Conservation (phyloP, 768 basidiomycete species). For the Lyophyllum decastes region DNA sequence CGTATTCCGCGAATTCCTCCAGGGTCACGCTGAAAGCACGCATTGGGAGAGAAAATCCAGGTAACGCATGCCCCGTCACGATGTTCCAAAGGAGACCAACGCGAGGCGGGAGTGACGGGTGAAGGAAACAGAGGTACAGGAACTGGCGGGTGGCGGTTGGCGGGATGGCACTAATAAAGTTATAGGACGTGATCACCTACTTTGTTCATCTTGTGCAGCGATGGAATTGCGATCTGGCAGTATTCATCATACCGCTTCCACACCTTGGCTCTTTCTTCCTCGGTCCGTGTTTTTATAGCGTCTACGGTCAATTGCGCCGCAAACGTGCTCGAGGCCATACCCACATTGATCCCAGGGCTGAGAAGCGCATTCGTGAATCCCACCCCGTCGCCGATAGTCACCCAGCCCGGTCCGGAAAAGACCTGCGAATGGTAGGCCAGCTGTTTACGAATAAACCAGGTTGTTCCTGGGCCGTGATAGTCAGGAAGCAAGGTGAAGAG, state of each 20-base stretch:
- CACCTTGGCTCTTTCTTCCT: not conserved
- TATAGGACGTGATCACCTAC: not conserved
- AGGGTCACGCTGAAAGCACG: not conserved
- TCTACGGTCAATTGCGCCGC: not conserved
- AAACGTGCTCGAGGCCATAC: conserved; percentile 1
- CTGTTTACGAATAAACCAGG: not conserved
- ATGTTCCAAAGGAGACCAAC: conserved; percentile 1
- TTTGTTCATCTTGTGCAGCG: conserved; percentile 1
- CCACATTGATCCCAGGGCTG: not conserved
- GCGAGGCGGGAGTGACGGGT: not conserved
- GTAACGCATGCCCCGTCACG: not conserved
- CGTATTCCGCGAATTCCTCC: not conserved
- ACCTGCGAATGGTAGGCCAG: conserved; percentile 1
- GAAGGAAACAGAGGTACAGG: not conserved
- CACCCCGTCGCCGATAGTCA: not conserved
- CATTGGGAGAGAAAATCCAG: not conserved
- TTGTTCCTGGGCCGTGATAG: not conserved
- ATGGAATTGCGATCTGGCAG: not conserved
- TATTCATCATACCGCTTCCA: not conserved
- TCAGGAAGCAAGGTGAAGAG: not conserved
- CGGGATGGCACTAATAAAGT: not conserved
- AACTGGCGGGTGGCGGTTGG: not conserved
- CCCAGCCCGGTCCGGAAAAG: not conserved
- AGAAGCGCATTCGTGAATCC: conserved; percentile 1
- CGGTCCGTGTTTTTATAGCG: not conserved